Percentiles rank a stretch among this genome's conserved stretches.
Evolutionary conservation across 371 early-diverging fungal species (phyloP).

Genomic region (Syncephalastrum contaminatum): DNA sequence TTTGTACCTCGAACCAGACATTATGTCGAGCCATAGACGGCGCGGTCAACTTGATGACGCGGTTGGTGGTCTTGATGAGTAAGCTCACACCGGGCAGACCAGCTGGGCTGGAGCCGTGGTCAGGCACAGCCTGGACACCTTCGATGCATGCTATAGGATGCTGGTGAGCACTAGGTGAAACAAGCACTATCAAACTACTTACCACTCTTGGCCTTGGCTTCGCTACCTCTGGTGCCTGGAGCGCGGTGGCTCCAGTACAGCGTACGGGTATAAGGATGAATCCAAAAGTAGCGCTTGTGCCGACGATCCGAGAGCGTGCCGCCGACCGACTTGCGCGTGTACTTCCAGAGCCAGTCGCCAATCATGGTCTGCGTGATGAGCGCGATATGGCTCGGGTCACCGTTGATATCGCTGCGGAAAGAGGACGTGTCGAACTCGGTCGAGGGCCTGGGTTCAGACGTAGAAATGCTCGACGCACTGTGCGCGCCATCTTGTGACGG

Average conservation of each 20-base stretch:
- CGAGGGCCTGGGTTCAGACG: slow-evolving; percentile 13
- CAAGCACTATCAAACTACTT: slow-evolving; percentile 11
- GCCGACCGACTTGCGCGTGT: slow-evolving; percentile 59
- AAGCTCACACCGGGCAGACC: slow-evolving; percentile 56
- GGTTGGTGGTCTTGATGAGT: slow-evolving; percentile 54
- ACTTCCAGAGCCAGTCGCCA: slow-evolving; percentile 74
- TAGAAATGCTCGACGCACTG: slow-evolving; percentile 11
- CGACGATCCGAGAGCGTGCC: slow-evolving; percentile 59
- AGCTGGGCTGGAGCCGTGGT: slow-evolving; percentile 22
- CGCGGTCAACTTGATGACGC: slow-evolving; percentile 67
- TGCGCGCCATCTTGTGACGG: not conserved
- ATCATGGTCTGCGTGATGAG: slow-evolving; percentile 79
- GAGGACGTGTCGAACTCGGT: slow-evolving; percentile 8
- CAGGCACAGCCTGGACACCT: slow-evolving; percentile 49
- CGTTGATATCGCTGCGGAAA: slow-evolving; percentile 3
- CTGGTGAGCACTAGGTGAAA: not conserved
- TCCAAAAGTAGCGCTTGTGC: slow-evolving; percentile 77
- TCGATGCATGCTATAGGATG: slow-evolving; percentile 53
- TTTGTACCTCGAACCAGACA: slow-evolving; percentile 43
- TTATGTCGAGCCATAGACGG: slow-evolving; percentile 60
- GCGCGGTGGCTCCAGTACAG: slow-evolving; percentile 70
- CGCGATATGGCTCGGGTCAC: slow-evolving; percentile 29
- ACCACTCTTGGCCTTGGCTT: slow-evolving; percentile 58
- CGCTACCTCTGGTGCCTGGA: slow-evolving; percentile 54
- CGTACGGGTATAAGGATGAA: slow-evolving; percentile 77